Evolutionary conservation across 768 basidiomycete genomes (phyloP).

Genomic region (Nidularia sp.): DNA sequence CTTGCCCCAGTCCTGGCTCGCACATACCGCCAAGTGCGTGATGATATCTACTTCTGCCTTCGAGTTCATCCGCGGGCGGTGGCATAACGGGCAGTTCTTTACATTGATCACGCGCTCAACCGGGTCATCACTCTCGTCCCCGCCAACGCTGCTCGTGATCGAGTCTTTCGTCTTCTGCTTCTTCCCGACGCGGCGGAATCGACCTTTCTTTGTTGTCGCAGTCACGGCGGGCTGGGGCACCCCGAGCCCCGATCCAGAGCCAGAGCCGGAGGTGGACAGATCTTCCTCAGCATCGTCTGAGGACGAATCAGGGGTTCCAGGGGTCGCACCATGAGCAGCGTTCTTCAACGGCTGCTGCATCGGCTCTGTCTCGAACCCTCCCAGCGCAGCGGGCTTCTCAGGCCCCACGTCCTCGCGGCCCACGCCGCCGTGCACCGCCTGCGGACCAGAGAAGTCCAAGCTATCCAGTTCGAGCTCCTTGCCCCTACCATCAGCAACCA

Average conservation of each 20-base stretch:
- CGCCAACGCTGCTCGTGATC: not conserved
- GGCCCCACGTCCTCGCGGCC: slow-evolving; percentile 7
- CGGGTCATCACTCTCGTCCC: slow-evolving; percentile 23
- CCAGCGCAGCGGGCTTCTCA: slow-evolving; percentile 7
- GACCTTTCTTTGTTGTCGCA: slow-evolving; percentile 9
- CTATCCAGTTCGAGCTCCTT: slow-evolving; percentile 45
- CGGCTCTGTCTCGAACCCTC: slow-evolving; percentile 37
- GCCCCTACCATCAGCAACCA: slow-evolving; percentile 32
- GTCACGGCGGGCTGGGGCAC: not conserved
- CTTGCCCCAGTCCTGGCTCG: slow-evolving; percentile 87
- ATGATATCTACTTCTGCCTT: slow-evolving; percentile 94
- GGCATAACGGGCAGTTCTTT: slow-evolving; percentile 91
- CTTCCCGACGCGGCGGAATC: slow-evolving; percentile 2
- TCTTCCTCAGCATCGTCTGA: slow-evolving; percentile 12
- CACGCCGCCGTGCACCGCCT: slow-evolving; percentile 22
- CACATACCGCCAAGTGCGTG: slow-evolving; percentile 95
- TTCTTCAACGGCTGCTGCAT: slow-evolving; percentile 38
- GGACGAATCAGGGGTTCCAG: slow-evolving; percentile 3
- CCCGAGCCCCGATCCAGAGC: not conserved
- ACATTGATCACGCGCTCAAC: slow-evolving; percentile 93
- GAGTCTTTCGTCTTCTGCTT: slow-evolving; percentile 5
- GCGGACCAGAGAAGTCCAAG: slow-evolving; percentile 60
- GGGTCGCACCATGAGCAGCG: slow-evolving; percentile 14
- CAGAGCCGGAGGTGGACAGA: not conserved
- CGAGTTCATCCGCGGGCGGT: slow-evolving; percentile 76